Base-by-base conservation (phyloP, 2,329 filamentous ascomycete species). In the Didymella sp. region DNA sequence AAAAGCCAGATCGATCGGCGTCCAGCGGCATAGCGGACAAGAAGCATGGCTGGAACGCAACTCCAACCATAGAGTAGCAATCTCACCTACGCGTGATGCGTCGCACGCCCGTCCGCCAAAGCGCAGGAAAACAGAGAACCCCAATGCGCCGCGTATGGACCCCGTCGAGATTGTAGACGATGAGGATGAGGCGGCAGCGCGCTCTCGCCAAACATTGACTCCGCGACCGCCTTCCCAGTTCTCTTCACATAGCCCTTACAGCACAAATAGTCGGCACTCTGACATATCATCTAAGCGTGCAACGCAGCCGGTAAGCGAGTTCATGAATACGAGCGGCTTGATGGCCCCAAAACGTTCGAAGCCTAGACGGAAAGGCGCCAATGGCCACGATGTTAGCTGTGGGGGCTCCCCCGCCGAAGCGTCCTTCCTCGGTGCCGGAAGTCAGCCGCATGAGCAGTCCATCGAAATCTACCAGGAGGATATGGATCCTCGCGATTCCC, bases 91-190 rank as follows among this genome's bases (percentile, higher is more conserved):
- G 30, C 37, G 3, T 13, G 9, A 15, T 19, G 33, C 7, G 4
- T 1, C 13, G 19, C 4, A 4, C 17, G 15, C 38, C 22, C 35
- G 44, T 9, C 43, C 59, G 12, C 19, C 22, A 8, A 73, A 73
- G 35, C 60, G 69, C 28, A 61, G 61, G 41, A 73, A 68, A 30
- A 66, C 40, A 6, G 44, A 58, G 8, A 52, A 63, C 19, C 4
- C 11, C 22, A 13, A 11, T 28, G 17, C 25, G 3, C 11, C 19
- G 4, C 25, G 28, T 4, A 4, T 11, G 4, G 15, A 7, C 2
- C 21, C 44, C 4, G 11, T 52, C 7, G 50, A 55, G 25, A 52
- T 64, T 22, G 41, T 58, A 12, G 56, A 56, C 6, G 66, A 64
- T 19, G 62, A 66, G 13, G 62, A 67, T 24, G 60, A 66, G 6